These are phyloP conservation scores for Alternaria ethzedia DNA, from an alignment of 2,329 filamentous ascomycete species.

Conservation along the genomic window DNA sequence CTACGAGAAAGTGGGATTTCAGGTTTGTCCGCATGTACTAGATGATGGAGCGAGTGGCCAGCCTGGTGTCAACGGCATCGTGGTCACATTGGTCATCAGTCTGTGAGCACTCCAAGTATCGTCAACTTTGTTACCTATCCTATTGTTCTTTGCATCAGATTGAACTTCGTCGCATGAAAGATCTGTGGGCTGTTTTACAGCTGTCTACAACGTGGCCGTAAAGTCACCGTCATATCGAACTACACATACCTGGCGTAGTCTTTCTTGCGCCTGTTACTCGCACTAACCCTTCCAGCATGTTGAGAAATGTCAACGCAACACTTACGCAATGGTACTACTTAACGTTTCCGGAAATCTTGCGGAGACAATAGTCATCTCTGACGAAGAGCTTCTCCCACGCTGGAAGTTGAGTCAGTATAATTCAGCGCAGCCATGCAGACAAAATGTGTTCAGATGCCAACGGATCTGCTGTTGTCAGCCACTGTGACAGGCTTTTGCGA, in stretches of 20 bases:
- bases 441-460: neutral
- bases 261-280: neutral
- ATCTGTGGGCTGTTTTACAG: neutral
- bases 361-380: neutral
- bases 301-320: neutral
- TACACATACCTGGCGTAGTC: neutral
- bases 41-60: constrained; percentile 38
- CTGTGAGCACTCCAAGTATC: constrained; percentile 12
- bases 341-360: neutral
- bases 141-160: neutral
- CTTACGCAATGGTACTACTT: neutral
- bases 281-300: neutral
- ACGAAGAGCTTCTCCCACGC: neutral
- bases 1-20: constrained; percentile 37
- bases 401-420: neutral
- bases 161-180: neutral
- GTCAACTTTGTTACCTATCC: neutral
- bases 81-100: constrained; percentile 32
- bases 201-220: neutral
- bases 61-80: constrained; percentile 28
- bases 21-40: constrained; percentile 28
- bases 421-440: neutral
- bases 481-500: neutral
- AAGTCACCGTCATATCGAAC: neutral
- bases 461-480: neutral